Evolutionary conservation across 2,329 filamentous ascomycete genomes (phyloP), one percentile per base, ranked within the genome.

Genomic region (Nemania sp.): DNA sequence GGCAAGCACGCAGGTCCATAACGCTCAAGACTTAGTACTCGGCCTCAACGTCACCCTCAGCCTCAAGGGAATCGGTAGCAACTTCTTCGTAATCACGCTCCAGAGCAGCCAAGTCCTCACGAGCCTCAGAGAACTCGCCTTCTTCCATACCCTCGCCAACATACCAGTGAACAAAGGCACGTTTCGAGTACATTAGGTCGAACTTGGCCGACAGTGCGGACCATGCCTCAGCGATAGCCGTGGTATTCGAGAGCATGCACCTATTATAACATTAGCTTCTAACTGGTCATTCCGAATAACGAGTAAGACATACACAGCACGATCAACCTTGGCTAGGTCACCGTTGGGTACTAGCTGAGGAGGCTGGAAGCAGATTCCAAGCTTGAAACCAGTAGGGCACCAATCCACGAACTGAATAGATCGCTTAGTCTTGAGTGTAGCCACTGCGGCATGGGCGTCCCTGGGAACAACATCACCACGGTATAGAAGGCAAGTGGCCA

Each of bases 121-220:
- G 94, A 73, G 96, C 96, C 88, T 99, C 96, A 66, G 93, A 97
- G 90, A 99, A 99, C 85, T 99, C 96, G 84, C 96, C 96, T 84
- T 99, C 96, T 89, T 99, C 96, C 96, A 99, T 99, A 90, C 96
- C 96, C 88, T 98, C 96, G 86, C 96, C 96, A 80, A 99, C 96
- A 79, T 98, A 99, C 96, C 96, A 99, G 87, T 99, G 96, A 73
- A 99, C 96, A 85, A 99, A 99, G 71, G 96, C 96, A 87, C 96
- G 96, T 92, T 99, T 99, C 83, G 93, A 97, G 91, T 98, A 98
- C 96, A 99, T 99, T 82, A 99, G 93, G 80, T 99, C 96, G 87
- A 99, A 99, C 87, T 99, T 99, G 89, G 92, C 89, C 70, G 94
- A 97, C 73, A 99, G 90, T 74, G 94, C 94, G 72, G 93, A 94